Evolutionary conservation across 495 filamentous ascomycete genomes (phyloP), one percentile per base, ranked within the genome.

Genomic region (Lasiosphaeris hirsuta): DNA sequence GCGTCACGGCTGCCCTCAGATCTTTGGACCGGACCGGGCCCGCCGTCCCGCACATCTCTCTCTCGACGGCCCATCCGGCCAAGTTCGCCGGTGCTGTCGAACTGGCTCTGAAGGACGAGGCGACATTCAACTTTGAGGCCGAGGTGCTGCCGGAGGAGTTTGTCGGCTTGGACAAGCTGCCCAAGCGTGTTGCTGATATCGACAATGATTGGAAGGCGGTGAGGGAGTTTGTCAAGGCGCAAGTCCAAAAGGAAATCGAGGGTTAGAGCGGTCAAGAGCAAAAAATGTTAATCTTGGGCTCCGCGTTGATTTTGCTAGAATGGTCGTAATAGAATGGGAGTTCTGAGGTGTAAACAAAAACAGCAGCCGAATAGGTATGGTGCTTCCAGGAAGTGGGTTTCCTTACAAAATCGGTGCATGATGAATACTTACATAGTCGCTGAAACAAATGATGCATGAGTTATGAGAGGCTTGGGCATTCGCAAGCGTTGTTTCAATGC

Each of bases 61-160:
- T 97, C 5, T 88, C 90, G 5, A 97, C 93, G 2, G 92, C 92
- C 8, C 93, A 97, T 74, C 93, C 93, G 3, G 93, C 92, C 40
- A 97, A 97, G 72, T 97, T 97, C 67, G 83, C 84, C 9, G 79
- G 81, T 45, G 91, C 89, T 0, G 92, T 97, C 4, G 81, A 87
- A 55, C 62, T 84, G 37, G 91, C 92, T 1, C 72, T 97, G 71
- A 79, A 81, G 19, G 81, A 78, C 17, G 78, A 87, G 69, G 61
- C 74, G 7, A 81, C 78, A 0, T 97, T 91, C 61, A 76, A 79
- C 46, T 96, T 95, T 66, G 75, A 85, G 41, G 74, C 72, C 55
- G 75, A 84, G 41, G 86, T 96, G 4, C 77, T 95, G 48, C 92
- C 93, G 7, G 67, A 81, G 52, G 88, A 96, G 71, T 89, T 96